These are phyloP conservation scores for Metschnikowia cerradonensis DNA, from an alignment of 805 yeast genomes.

Conservation along the genomic window DNA sequence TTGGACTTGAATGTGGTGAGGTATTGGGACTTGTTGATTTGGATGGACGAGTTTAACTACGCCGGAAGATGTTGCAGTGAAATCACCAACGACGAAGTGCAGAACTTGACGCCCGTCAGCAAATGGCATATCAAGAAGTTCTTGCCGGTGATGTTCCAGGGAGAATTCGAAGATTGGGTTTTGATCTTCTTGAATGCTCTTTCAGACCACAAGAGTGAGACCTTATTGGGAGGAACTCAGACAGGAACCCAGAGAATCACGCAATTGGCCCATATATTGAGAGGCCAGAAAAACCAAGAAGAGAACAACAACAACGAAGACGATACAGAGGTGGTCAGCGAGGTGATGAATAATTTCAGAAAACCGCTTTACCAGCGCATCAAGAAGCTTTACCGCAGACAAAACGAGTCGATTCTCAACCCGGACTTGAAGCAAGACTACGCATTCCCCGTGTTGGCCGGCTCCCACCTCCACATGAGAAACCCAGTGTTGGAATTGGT, in stretches of 20 bases:
- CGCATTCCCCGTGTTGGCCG: conserved; percentile 72
- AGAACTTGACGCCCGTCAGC: conserved; percentile 46
- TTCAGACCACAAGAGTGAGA: conserved; percentile 48
- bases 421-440: conserved; percentile 62
- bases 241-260: conserved; percentile 58
- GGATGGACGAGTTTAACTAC: conserved; percentile 91
- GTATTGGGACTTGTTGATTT: conserved; percentile 89
- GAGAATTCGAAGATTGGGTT: conserved; percentile 87
- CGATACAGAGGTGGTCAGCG: conserved; percentile 36
- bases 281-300: conserved; percentile 37
- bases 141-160: conserved; percentile 69
- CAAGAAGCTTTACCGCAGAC: conserved; percentile 59
- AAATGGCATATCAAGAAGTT: conserved; percentile 78
- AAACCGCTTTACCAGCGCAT: conserved; percentile 64
- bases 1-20: conserved; percentile 68
- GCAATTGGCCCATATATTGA: conserved; percentile 56
- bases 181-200: conserved; percentile 69
- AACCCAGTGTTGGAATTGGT: conserved; percentile 81
- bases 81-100: conserved; percentile 42
- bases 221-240: conserved; percentile 34
- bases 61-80: conserved; percentile 63
- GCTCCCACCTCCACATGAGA: conserved; percentile 53
- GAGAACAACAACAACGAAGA: conserved; percentile 25
- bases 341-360: conserved; percentile 55
- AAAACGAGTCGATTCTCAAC: conserved; percentile 67